Evolutionary conservation across 768 basidiomycete species (phyloP), one percentile per base, ranked within the genome.

Genomic region (Russula emetica): DNA sequence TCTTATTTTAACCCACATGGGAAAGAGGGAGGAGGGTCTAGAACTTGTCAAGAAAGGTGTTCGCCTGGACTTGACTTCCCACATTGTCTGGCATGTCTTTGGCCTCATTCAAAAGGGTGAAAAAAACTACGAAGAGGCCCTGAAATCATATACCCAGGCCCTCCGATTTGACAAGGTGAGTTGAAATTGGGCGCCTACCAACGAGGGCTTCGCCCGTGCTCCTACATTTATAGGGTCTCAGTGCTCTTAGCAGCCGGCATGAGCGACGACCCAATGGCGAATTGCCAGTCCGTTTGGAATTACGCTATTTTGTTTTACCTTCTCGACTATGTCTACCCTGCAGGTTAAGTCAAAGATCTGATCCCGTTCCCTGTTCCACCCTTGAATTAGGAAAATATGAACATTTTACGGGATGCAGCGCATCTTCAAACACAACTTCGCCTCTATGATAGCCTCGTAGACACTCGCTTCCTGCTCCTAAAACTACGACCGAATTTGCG

Each of bases 61-160:
- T 68, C 82, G 85, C 49, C 79, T 86, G 53, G 92, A 95, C 75
- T 76, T 92, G 60, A 87, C 83, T 36, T 94, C 92, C 22, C 94
- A 98, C 71, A 98, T 99, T 72, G 89, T 88, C 72, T 98, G 97
- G 95, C 97, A 99, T 75, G 96, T 98, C 67, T 90, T 93, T 73
- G 97, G 94, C 30, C 87, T 99, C 70, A 85, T 97, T 24, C 90
- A 94, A 74, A 93, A 96, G 74, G 88, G 88, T 10, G 91, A 97
- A 73, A 94, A 90, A 75, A 93, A 96, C 72, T 98, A 93, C 70
- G 92, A 92, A 68, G 94, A 95, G 71, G 94, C 97, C 0, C 80
- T 93, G 70, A 91, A 94, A 71, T 94, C 94, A 28, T 98, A 98
- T 74, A 85, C 82, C 2, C 90, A 92, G 77, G 96, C 95, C 2